Percentiles rank a stretch among this genome's conserved stretches.
Evolutionary conservation across 257 asterid genomes (phyloP).

Genomic region (Echites panduratus): DNA sequence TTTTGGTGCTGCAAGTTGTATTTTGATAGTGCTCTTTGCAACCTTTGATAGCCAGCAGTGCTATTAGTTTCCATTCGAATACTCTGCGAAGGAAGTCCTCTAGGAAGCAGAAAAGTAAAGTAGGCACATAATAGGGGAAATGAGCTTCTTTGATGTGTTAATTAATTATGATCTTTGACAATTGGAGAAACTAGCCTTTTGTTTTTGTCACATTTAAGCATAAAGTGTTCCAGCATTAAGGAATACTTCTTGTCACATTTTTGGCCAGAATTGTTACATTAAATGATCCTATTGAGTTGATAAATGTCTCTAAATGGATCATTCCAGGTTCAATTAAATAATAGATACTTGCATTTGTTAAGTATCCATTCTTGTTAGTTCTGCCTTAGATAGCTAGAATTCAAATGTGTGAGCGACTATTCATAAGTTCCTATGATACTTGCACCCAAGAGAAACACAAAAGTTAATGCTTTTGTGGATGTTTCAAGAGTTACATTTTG

Average conservation of each 20-base stretch:
- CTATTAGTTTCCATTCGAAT: neutral
- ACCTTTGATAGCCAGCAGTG: neutral
- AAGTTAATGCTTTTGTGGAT: neutral
- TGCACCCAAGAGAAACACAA: neutral
- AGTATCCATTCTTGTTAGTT: neutral
- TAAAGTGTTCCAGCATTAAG: neutral
- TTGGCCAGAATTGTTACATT: neutral
- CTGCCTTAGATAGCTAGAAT: neutral
- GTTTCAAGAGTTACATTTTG: neutral
- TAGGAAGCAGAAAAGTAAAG: too few species aligned
- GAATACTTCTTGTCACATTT: neutral
- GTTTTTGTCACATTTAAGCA: neutral
- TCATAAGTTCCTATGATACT: neutral
- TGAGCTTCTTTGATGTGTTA: neutral
- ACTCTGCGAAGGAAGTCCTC: neutral
- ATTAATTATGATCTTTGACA: neutral
- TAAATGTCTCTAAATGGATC: neutral
- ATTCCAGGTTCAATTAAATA: neutral
- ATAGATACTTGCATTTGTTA: neutral
- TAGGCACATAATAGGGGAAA: neutral
- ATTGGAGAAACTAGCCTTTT: neutral
- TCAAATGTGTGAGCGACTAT: neutral
- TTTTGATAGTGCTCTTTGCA: neutral
- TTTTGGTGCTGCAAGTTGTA: neutral
- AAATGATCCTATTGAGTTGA: neutral